Base-by-base conservation (phyloP, 2,329 filamentous ascomycete genomes). In the Beauveria sp. region DNA sequence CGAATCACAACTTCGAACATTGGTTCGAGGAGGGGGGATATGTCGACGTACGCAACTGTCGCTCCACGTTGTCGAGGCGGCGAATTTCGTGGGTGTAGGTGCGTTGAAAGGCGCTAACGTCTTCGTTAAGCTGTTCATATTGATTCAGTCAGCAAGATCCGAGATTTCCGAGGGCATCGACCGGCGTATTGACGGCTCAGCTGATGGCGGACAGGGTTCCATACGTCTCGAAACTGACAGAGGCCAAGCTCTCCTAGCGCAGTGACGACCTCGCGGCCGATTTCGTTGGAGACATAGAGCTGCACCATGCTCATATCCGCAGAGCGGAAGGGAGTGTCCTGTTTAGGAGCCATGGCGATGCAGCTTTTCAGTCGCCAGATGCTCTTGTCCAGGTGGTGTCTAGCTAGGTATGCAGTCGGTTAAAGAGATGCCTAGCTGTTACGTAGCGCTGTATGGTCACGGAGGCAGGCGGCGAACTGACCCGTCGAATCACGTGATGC, bases 231-330 rank as follows among this genome's bases (percentile, higher is more conserved):
- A 74, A 99, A 99, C 77, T 97, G 92, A 75, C 97, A 92, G 70
- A 94, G 84, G 62, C 94, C 94, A 71, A 99, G 85, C 83, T 99
- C 94, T 72, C 94, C 94, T 66, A 99, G 82, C 61, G 93, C 93
- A 72, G 92, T 96, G 65, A 97, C 92, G 70, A 97, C 93, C 80
- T 99, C 96, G 73, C 94, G 87, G 69, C 94, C 93, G 69, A 99
- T 97, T 82, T 99, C 94, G 75, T 97, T 97, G 72, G 94, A 91
- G 71, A 99, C 96, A 79, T 97, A 99, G 72, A 99, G 89, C 87
- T 99, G 94, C 72, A 96, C 96, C 88, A 99, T 89, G 84, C 92
- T 97, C 94, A 99, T 99, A 78, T 97, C 91, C 90, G 92, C 91
- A 75, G 94, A 99, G 84, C 96, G 93, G 87, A 99, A 97, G 81